Conservation (phyloP, 1,284 basidiomycete genomes). For the Leucoagaricus sp. region DNA sequence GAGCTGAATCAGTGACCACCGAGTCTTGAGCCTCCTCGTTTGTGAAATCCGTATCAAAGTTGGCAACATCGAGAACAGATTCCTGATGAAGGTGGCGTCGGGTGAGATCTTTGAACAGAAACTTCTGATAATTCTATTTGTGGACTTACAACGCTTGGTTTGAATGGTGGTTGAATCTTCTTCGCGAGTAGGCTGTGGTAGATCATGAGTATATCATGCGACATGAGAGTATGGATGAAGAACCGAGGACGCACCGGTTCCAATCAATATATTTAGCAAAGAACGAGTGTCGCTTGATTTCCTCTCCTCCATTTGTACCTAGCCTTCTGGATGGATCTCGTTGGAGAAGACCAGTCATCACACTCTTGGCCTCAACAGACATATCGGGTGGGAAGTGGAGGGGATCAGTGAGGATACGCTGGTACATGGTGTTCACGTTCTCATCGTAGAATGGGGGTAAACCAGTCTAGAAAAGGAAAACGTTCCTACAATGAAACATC, state of each 20-base stretch:
- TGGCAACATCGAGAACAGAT: constrained; percentile 81
- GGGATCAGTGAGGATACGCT: constrained; percentile 94
- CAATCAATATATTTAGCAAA: constrained; percentile 96
- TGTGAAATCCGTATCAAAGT: constrained; percentile 96
- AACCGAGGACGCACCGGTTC: constrained; percentile 51
- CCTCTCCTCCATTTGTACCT: constrained; percentile 91
- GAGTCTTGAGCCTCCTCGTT: constrained; percentile 92
- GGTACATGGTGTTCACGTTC: constrained; percentile 98
- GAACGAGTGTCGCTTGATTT: constrained; percentile 97
- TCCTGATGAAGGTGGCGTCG: constrained; percentile 44
- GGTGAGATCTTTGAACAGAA: background rate
- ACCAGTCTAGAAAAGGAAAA: constrained; percentile 64
- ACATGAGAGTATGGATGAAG: background rate
- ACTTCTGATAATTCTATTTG: constrained; percentile 1
- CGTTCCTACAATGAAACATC: background rate
- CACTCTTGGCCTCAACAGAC: constrained; percentile 83
- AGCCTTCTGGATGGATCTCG: constrained; percentile 87
- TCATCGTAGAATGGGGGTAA: constrained; percentile 99
- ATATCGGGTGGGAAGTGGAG: constrained; percentile 94
- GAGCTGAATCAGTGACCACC: constrained; percentile 88
- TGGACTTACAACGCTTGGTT: constrained; percentile 88
- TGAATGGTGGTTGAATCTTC: constrained; percentile 98
- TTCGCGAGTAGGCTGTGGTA: constrained; percentile 80
- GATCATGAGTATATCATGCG: constrained; percentile 4
- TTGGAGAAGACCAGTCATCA: constrained; percentile 88